Conservation (phyloP, 2,329 filamentous ascomycete species). For the Rosellinia necatrix region DNA sequence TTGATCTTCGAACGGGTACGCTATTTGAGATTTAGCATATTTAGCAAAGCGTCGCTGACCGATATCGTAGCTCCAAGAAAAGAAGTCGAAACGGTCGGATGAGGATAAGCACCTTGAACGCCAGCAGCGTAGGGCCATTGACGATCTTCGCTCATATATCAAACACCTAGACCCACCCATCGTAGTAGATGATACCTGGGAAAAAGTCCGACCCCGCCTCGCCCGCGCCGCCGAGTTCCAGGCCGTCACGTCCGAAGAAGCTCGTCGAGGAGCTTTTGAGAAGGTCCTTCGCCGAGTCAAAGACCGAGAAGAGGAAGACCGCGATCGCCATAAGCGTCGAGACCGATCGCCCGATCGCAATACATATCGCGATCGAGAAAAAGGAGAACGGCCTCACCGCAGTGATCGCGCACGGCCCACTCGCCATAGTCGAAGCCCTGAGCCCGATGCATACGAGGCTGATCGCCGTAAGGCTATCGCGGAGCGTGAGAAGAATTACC, state of each 20-base stretch:
- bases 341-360: slow-evolving; percentile 61
- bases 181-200: slow-evolving; percentile 78
- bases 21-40: slow-evolving; percentile 18
- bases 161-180: slow-evolving; percentile 91
- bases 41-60: slow-evolving; percentile 33
- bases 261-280: slow-evolving; percentile 83
- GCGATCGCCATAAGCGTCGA: slow-evolving; percentile 62
- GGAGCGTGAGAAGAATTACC: slow-evolving; percentile 91
- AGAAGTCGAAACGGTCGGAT: slow-evolving; percentile 72
- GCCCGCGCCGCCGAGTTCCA: slow-evolving; percentile 83
- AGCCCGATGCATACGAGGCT: slow-evolving; percentile 91
- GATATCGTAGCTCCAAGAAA: slow-evolving; percentile 72
- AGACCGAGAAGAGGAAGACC: slow-evolving; percentile 88
- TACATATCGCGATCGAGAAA: slow-evolving; percentile 59
- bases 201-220: slow-evolving; percentile 80
- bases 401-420: slow-evolving; percentile 56
- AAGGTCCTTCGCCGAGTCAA: slow-evolving; percentile 89
- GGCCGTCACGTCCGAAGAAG: slow-evolving; percentile 80
- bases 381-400: slow-evolving; percentile 68
- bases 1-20: slow-evolving; percentile 82
- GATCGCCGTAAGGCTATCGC: slow-evolving; percentile 92
- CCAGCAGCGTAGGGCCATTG: slow-evolving; percentile 81
- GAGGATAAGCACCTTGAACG: slow-evolving; percentile 87
- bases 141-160: slow-evolving; percentile 81
- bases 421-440: slow-evolving; percentile 83